Evolutionary conservation across 768 basidiomycete genomes (phyloP).

Genomic region (Fistulinella prunicolor): DNA sequence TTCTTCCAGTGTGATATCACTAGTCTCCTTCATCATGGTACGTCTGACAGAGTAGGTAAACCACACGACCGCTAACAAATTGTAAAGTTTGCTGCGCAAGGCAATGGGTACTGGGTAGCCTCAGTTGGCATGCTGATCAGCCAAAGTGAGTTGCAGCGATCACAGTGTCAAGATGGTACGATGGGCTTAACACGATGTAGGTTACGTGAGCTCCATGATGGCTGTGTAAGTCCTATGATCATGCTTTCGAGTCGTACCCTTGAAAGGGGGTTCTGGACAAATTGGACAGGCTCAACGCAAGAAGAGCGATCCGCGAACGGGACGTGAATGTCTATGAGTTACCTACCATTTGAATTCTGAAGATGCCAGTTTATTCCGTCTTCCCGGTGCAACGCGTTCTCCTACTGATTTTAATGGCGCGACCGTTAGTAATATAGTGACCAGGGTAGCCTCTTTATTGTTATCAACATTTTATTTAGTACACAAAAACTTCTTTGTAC

Average conservation of each 20-base stretch:
- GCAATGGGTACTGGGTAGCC: constrained; percentile 2
- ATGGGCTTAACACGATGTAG: not conserved
- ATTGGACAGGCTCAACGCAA: constrained; percentile 9
- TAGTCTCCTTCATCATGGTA: constrained; percentile 1
- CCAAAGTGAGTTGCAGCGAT: constrained; percentile 1
- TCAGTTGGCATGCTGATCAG: constrained; percentile 2
- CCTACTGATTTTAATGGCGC: too few relatives aligned
- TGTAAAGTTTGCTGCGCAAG: constrained; percentile 5
- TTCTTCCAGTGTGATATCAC: constrained; percentile 1
- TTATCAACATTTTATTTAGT: too few relatives aligned
- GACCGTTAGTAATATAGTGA: too few relatives aligned
- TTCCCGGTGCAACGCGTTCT: too few relatives aligned
- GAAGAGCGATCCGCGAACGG: constrained; percentile 9
- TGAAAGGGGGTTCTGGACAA: not conserved
- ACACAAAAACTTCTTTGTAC: too few relatives aligned
- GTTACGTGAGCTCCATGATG: constrained; percentile 14
- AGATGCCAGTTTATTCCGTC: too few relatives aligned
- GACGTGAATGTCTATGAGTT: not conserved
- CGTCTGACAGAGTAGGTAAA: not conserved
- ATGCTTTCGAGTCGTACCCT: not conserved
- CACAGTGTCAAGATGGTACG: not conserved
- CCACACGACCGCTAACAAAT: not conserved
- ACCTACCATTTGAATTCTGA: not conserved
- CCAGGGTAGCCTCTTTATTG: too few relatives aligned
- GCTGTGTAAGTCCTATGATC: constrained; percentile 5